Base-by-base conservation (phyloP, 495 filamentous ascomycete species). In the Penicilliopsis zonata region DNA sequence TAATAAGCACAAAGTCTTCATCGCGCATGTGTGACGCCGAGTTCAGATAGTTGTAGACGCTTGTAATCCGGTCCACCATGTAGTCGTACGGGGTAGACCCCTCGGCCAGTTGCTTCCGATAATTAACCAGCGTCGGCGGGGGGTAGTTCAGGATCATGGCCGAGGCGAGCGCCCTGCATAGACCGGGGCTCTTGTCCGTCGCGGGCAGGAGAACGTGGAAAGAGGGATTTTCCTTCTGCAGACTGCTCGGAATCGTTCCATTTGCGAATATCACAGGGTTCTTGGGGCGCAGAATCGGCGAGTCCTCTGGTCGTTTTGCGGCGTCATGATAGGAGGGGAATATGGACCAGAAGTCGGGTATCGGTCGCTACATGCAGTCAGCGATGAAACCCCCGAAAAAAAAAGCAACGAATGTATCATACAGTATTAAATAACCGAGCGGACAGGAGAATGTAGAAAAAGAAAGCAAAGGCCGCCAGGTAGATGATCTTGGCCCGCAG, bases 191-290 rank as follows among this genome's bases (percentile, higher is more conserved):
- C n/a, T 59, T 58, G 15, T 52, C 53, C 24, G 53, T 55, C 5
- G 68, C 64, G 12, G 72, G 69, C 13, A 80, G 48, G 19, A 80
- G 50, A 22, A 82, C 56, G 46, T 82, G 77, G 37, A 80, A 72
- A n/a, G 61, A 61, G 0, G 67, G 63, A 25, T 57, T 67, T n/a
- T 45, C 50, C 36, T 69, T 71, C 29, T 54, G 47, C 5, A 62
- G 40, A 21, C 53, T 54, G 18, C 42, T 31, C 6, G 61, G 59
- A 10, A 59, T 44, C 16, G 45, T 50, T 18, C 43, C 37, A 33
- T 56, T 55, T 23, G 38, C 31, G 18, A 36, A 30, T 34, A 49
- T 15, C 16, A 44, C 27, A 18, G 34, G 31, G 16, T 36, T 37
- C 15, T 25, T 41, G 17, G 46, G 34, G 19, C 48, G 40, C 33